Evolutionary conservation across 2,329 filamentous ascomycete genomes (phyloP), one percentile per base, ranked within the genome.

Genomic region (Cryphonectria parasitica): DNA sequence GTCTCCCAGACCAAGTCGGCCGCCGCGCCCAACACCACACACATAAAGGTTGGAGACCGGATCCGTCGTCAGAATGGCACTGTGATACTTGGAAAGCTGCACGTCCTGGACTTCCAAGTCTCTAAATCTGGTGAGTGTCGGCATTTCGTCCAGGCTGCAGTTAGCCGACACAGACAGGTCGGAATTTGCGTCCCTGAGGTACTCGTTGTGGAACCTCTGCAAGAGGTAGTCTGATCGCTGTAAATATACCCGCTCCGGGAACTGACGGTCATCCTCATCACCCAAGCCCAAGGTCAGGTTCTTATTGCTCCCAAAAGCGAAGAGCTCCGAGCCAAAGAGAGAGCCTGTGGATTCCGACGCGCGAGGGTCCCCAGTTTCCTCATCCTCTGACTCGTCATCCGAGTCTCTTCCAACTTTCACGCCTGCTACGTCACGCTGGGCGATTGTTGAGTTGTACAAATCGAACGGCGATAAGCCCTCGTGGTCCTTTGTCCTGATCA

Each of bases 391-490:
- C 6, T 83, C 86, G 67, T 82, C 80, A 31, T 90, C 88, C 0
- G 83, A 80, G 34, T 82, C 80, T 41, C 84, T 84, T 15, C 77
- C 78, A n/a, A 77, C 75, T 60, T 75, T 76, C 45, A 74, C 71
- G 15, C 76, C 79, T 69, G 87, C 86, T 22, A 94, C 79, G n/a
- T 88, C 89, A n/a, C 92, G 89, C 69, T 92, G 87, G 65, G 91
- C 91, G 75, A 98, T 96, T 0, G 94, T 97, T 54, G 92, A 90
- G 73, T 93, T 92, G 76, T 97, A 98, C 15, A 99, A 83, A 79
- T 98, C 96, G 75, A 98, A 95, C 0, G 96, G 95, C 74, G 94
- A 97, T 77, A 97, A 94, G 13, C 95, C 95, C 81, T 98, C 96
- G 71, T 92, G 90, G 77, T 99, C 96, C 80, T 98, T 99, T 66